Evolutionary conservation across 169 alveolate species (phyloP), one percentile per base, ranked within the genome.

Genomic region (Perkinsus marinus): DNA sequence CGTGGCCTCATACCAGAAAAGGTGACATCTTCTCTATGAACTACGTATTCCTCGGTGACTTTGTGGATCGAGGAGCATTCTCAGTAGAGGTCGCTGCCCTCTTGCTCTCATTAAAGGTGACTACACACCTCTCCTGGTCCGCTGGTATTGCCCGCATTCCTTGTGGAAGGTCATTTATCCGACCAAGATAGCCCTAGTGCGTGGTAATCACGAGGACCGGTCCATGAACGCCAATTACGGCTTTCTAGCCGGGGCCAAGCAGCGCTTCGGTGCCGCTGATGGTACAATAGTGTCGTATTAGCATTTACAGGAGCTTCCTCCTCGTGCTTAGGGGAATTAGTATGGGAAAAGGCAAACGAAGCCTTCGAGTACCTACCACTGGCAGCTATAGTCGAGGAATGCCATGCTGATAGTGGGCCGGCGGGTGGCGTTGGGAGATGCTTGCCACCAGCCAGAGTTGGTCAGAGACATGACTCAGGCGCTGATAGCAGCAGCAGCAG

Each of bases 1-100:
- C 94, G 30, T 93, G 95, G 95, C 95, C 95, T 0, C 93, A 93
- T 38, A 92, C 46, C 39, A 93, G 92, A 13, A 79, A 98, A 39
- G 99, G 99, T 19, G 97, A 96, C 38, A 94, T 96, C 6, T 97
- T 97, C 9, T 94, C 96, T 91, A 95, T 98, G 57, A 97, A 96
- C 90, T 97, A 97, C 92, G 91, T 96, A 41, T 97, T 96, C 93
- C 92, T 97, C 90, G 97, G 97, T 16, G 97, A 96, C 92, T 96
- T 94, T 92, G 97, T 96, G n/a, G 97, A 95, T 90, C 92, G 96
- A 90, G 97, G 97, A 0, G 91, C 93, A 36, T 96, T 94, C 90
- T 96, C 97, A 16, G 92, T 95, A 0, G 97, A 96, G 91, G 96
- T 94, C 0, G 90, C 94, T 0, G 91, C 93, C 19, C 90, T 96